phyloP scores from a whole-genome alignment of 2,329 filamentous ascomycete species.

The Fulvia fulva region DNA sequence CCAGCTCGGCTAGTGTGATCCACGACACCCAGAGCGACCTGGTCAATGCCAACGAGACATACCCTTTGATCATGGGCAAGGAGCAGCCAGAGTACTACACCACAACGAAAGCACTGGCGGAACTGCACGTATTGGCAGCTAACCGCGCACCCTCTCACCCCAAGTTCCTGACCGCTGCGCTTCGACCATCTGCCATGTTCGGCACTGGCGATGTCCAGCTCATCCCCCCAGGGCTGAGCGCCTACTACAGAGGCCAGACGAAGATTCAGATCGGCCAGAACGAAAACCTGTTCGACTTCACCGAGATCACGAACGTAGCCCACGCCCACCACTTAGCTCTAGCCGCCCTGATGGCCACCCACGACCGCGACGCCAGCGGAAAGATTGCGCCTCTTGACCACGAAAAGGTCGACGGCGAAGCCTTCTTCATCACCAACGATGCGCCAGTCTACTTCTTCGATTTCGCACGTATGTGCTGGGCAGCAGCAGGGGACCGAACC shows the following conservation, averaged over 20 bases:
- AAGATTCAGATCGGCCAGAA: slow-evolving; percentile 51
- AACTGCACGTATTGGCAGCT: slow-evolving; percentile 46
- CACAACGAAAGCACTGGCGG: slow-evolving; percentile 49
- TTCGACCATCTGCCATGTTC: slow-evolving; percentile 51
- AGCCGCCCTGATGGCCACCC: slow-evolving; percentile 46
- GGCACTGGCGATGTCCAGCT: slow-evolving; percentile 48
- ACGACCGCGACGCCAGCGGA: slow-evolving; percentile 32
- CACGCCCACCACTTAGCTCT: slow-evolving; percentile 51
- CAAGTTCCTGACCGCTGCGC: slow-evolving; percentile 47
- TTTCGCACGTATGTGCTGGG: slow-evolving; percentile 46
- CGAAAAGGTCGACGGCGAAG: slow-evolving; percentile 49
- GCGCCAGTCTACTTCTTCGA: slow-evolving; percentile 50
- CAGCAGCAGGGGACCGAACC: slow-evolving; percentile 40
- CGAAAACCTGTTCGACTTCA: slow-evolving; percentile 53
- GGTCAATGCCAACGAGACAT: slow-evolving; percentile 48
- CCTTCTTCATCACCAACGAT: slow-evolving; percentile 51
- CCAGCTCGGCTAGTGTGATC: slow-evolving; percentile 49
- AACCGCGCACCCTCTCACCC: slow-evolving; percentile 41
- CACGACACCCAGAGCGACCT: slow-evolving; percentile 44
- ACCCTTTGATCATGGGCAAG: slow-evolving; percentile 43
- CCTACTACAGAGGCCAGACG: slow-evolving; percentile 45
- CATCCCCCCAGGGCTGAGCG: slow-evolving; percentile 43
- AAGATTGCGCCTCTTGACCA: slow-evolving; percentile 41
- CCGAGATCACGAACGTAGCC: slow-evolving; percentile 51
- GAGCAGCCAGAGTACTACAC: slow-evolving; percentile 50